These are phyloP conservation scores for Phytophthora quininea DNA, from an alignment of 352 stramenopile genomes.

Conservation along the genomic window DNA sequence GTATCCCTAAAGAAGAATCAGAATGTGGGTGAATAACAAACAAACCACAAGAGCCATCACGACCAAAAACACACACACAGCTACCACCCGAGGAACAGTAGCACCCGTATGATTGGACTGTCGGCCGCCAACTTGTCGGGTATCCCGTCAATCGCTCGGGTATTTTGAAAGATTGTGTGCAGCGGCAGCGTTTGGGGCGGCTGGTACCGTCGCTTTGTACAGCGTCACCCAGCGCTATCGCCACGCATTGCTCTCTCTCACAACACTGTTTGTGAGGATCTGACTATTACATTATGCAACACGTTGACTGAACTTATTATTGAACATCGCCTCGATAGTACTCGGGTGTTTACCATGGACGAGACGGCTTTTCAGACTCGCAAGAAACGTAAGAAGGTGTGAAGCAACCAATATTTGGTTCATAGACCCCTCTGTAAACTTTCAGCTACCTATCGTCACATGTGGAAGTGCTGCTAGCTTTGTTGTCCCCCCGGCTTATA, in stretches of 20 bases:
- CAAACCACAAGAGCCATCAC: background rate
- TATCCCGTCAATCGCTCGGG: background rate
- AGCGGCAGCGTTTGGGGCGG: background rate
- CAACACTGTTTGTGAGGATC: background rate
- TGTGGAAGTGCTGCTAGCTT: background rate
- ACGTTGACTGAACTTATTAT: background rate
- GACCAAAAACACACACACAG: too few species aligned
- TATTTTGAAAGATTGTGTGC: background rate
- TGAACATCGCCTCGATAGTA: background rate
- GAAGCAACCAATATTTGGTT: background rate
- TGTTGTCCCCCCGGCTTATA: background rate
- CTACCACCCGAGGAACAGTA: background rate
- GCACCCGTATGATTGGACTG: background rate
- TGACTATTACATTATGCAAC: background rate
- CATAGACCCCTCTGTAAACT: too few species aligned
- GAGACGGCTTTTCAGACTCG: background rate
- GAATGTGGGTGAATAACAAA: slow-evolving; percentile 2
- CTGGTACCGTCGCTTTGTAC: background rate
- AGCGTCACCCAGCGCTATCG: background rate
- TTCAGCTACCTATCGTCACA: background rate
- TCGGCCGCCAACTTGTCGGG: background rate
- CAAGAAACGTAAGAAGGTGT: background rate
- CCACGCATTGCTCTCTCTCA: background rate
- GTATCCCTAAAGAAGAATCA: too few species aligned
- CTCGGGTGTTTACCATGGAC: background rate